These are phyloP conservation scores for Sonneratia caseolaris DNA, from an alignment of 345 rosid genomes.

Conservation along the genomic window DNA sequence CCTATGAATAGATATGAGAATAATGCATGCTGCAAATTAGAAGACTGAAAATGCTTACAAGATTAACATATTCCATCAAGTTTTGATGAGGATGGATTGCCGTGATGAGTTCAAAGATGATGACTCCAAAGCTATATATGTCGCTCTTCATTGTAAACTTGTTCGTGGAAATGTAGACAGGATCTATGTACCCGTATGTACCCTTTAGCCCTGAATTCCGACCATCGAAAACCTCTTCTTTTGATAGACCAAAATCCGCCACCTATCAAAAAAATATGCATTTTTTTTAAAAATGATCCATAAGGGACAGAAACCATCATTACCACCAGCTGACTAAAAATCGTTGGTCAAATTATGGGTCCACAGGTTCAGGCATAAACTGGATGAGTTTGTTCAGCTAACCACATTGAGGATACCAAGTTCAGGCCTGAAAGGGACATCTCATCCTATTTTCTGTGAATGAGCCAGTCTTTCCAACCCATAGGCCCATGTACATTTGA, in stretches of 20 bases:
- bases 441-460: neutral
- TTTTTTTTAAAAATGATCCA: neutral
- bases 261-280: conserved; percentile 34
- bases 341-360: neutral
- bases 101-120: conserved; percentile 85
- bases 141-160: conserved; percentile 81
- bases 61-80: conserved; percentile 81
- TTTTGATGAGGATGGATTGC: conserved; percentile 93
- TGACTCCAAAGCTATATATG: conserved; percentile 82
- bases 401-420: neutral
- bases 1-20: neutral
- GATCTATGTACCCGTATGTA: conserved; percentile 90
- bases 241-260: conserved; percentile 93
- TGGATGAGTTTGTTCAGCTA: neutral
- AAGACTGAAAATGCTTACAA: conserved; percentile 36
- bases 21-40: neutral
- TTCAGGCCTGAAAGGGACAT: neutral
- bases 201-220: conserved; percentile 76
- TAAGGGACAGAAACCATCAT: neutral
- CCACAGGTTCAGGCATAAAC: neutral
- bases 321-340: neutral
- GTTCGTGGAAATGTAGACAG: conserved; percentile 67
- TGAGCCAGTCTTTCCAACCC: neutral
- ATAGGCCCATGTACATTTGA: neutral
- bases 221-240: conserved; percentile 71